Percentiles rank a stretch among this genome's conserved stretches.
These are phyloP conservation scores for Lactarius akahatsu DNA, from an alignment of 768 basidiomycete species.

Conservation along the genomic window DNA sequence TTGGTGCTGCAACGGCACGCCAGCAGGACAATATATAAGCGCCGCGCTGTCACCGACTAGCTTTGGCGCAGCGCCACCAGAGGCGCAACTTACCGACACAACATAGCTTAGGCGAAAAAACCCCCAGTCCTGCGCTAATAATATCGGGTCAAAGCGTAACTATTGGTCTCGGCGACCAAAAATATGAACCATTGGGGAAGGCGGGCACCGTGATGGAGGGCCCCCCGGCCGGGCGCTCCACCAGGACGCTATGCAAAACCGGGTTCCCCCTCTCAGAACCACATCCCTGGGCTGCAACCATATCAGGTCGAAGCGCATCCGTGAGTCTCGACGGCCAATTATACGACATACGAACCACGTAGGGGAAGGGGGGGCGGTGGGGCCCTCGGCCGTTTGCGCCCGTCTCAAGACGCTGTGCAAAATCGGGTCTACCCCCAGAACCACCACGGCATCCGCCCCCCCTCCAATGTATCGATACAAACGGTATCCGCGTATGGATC, in stretches of 20 bases:
- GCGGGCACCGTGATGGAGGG: not conserved
- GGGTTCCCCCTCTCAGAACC: not conserved
- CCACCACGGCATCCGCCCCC: not conserved
- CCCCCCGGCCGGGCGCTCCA: not conserved
- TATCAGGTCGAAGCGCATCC: no score
- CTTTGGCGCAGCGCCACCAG: not conserved
- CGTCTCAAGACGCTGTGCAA: not conserved
- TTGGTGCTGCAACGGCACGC: not conserved
- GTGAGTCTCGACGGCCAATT: no score
- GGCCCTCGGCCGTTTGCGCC: no score
- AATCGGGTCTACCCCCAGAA: not conserved
- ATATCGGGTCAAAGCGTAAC: not conserved
- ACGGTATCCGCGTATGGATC: not conserved
- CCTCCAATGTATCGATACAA: not conserved
- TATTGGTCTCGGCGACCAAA: not conserved
- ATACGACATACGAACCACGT: no score
- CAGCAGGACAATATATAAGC: not conserved
- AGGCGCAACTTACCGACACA: not conserved
- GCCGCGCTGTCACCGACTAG: not conserved
- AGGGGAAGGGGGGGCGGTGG: no score
- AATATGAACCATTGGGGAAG: no score
- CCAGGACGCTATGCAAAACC: not conserved
- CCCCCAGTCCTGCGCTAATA: not conserved
- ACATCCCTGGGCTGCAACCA: no score
- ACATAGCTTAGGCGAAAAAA: not conserved